Base-by-base conservation (phyloP, 108 stramenopile genomes). In the Pseudonitzschia multistriata region DNA sequence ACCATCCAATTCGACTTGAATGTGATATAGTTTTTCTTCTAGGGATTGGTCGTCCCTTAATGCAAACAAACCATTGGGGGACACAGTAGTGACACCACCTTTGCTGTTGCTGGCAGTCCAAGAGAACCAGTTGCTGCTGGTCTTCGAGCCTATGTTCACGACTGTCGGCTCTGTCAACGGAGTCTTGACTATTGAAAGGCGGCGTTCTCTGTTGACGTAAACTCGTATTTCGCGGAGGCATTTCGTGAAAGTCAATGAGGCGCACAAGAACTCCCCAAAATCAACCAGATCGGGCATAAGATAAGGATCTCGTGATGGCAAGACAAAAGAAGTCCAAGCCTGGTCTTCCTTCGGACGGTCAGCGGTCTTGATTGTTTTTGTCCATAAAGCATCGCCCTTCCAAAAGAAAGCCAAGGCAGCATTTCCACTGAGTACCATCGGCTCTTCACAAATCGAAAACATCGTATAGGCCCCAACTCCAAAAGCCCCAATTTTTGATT, bases 391-490 rank as follows among this genome's bases (percentile, higher is more conserved):
- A 71, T 94, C 93, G 11, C 90, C 90, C 75, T 87, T 94, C 93
- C 93, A 94, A 31, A 88, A 74, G 66, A 94, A 94, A 10, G 80
- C 83, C 61, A 91, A 76, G 0, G 85, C 85, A 54, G 80, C 68
- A 24, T 48, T 69, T 2, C 88, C 93, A 55, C 82, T 84, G 0
- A 94, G 54, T 3, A 94, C 87, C 61, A 89, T 36, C 3, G 93
- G 93, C 29, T 91, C 88, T 74, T 94, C 93, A 70, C 86, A 86
- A 50, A 94, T 85, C 15, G 72, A 73, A 73, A 94, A 94, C 88
- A 94, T 91, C 19, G 87, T 89, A 64, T 94, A 94, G 0, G 90
- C 90, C 28, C 93, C 93, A 3, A 94, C 93, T 19, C 93, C 90
- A 79, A 91, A 91, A 13, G 88, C 87, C 4, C 90, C 90, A 14